Conservation (phyloP, 176 grass and related monocot genomes). For the Metroxylon sagu region DNA sequence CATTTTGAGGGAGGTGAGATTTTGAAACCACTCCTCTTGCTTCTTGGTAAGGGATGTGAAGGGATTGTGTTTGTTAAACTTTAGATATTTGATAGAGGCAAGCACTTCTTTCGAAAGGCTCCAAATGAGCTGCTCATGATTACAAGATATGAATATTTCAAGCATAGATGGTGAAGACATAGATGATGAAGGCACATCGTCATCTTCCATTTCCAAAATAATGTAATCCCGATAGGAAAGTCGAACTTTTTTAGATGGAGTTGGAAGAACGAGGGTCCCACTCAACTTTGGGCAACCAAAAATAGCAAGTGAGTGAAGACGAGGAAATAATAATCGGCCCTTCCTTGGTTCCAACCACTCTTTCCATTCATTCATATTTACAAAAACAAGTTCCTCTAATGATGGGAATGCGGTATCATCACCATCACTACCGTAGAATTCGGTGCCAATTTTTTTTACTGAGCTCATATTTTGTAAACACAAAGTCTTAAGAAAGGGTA, state of each 20-base stretch:
- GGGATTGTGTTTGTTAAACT: neutral
- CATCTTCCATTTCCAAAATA: neutral
- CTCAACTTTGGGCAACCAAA: neutral
- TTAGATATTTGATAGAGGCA: neutral
- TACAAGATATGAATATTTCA: neutral
- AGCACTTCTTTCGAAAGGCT: no score
- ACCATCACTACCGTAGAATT: constrained; percentile 23
- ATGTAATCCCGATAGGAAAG: neutral
- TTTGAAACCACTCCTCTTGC: no score
- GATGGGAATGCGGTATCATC: constrained; percentile 17
- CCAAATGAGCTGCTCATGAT: neutral
- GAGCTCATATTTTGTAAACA: constrained; percentile 7
- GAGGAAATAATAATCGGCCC: constrained; percentile 3
- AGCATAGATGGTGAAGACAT: no score
- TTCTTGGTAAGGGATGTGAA: constrained; percentile 3
- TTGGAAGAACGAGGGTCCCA: no score
- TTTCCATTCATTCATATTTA: constrained; percentile 16
- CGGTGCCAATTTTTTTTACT: constrained; percentile 16
- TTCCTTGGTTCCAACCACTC: no score
- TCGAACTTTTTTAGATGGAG: neutral
- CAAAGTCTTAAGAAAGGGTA: constrained; percentile 27
- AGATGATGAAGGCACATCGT: no score
- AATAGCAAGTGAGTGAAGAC: neutral
- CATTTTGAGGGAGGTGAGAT: constrained; percentile 22
- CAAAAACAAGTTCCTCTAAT: constrained; percentile 24